phyloP scores from a whole-genome alignment of 1,284 basidiomycete species.

The Fistulina hepatica region DNA sequence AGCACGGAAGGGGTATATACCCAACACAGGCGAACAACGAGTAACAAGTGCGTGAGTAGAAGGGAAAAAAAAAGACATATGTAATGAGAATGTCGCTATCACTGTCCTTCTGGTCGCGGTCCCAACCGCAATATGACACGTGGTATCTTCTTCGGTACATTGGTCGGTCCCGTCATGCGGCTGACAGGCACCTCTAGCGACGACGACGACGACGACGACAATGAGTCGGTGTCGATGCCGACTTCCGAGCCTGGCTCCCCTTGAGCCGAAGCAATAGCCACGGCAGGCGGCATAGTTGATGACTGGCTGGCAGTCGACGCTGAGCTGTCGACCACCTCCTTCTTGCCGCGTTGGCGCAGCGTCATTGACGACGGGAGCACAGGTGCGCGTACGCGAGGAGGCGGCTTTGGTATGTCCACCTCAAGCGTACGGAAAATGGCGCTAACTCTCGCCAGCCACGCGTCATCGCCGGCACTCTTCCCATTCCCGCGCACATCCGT shows the following conservation, averaged over 20 bases:
- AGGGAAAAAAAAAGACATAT: too few relatives aligned
- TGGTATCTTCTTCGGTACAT: conserved; percentile 35
- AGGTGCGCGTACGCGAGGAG: conserved; percentile 14
- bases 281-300: conserved; percentile 14
- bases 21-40: too few relatives aligned
- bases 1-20: too few relatives aligned
- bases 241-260: too few relatives aligned
- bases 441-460: conserved; percentile 42
- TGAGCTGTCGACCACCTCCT: conserved; percentile 13
- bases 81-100: background rate
- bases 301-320: conserved; percentile 14
- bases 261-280: conserved; percentile 6
- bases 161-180: too few relatives aligned
- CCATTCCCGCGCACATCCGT: conserved; percentile 22
- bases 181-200: conserved; percentile 7
- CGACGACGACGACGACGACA: background rate
- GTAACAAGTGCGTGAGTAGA: too few relatives aligned
- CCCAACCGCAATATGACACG: conserved; percentile 45
- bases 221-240: too few relatives aligned
- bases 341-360: conserved; percentile 46
- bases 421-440: conserved; percentile 25
- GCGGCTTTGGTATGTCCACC: conserved; percentile 15
- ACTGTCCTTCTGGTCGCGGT: conserved; percentile 21
- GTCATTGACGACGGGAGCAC: conserved; percentile 36
- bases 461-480: conserved; percentile 28